Base-by-base conservation (phyloP, 2,329 filamentous ascomycete species). In the Oidium heveae region DNA sequence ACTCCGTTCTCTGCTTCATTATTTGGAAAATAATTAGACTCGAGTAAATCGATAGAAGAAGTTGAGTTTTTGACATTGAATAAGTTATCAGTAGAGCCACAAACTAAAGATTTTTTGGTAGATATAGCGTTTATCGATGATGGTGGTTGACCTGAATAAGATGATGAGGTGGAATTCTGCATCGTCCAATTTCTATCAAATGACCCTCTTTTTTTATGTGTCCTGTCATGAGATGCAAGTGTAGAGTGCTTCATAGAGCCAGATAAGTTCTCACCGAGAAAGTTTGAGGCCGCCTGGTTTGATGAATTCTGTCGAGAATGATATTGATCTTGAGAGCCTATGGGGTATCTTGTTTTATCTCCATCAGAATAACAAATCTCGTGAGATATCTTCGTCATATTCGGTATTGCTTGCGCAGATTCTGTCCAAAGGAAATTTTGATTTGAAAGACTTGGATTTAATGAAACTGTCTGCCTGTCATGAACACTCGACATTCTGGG, bases 11-110 rank as follows among this genome's bases (percentile, higher is more conserved):
- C 87, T 12, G 80, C 72, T 63, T 96, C 89, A 16, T 83, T 84
- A 2, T 88, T 86, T 8, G 89, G 95, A 64, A 95, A 94, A 66
- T 96, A 96, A 24, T 88, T 89, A 37, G 86, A 77, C 62, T 96
- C 91, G 16, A 63, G 53, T 12, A 57, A 33, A 49, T 65, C 63
- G 47, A 62, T 86, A 12, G 58, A 52, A 24, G 60, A 57, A 22
- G 34, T 54, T 18, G 55, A 54, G 46, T 54, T 55, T 44, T 44
- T 53, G 20, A 7, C 68, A 67, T 59, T 51, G 32, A 60, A 58
- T 33, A 60, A 54, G 39, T 49, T 68, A 63, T 57, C 64, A 57
- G 56, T 63, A 60, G 54, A 67, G 56, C 61, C 60, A 54, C 59
- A 62, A 24, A 59, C 59, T 51, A 60, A 59, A 20, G 56, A 22